phyloP scores from a whole-genome alignment of 805 yeast genomes.

The Saturnispora gosingensis region DNA sequence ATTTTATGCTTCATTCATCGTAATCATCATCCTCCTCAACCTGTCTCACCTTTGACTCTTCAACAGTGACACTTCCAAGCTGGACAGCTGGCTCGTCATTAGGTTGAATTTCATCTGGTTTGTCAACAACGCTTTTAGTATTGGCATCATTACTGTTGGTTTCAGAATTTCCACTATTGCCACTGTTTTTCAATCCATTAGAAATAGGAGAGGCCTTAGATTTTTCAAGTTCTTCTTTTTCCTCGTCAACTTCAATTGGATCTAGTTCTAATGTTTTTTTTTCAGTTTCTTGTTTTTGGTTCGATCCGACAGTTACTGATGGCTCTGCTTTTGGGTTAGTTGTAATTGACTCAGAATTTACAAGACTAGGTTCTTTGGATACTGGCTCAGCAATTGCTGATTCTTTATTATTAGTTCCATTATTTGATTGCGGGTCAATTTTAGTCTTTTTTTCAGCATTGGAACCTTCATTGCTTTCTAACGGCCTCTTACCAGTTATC shows the following conservation, averaged over 20 bases:
- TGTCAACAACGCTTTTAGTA: neutral
- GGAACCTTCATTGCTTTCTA: neutral
- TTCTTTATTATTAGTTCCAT: neutral
- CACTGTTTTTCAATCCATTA: neutral
- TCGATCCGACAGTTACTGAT: constrained; percentile 2
- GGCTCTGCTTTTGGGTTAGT: neutral
- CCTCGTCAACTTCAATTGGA: constrained; percentile 27
- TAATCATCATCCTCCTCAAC: constrained; percentile 32
- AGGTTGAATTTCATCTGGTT: neutral
- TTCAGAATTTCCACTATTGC: neutral
- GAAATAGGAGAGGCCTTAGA: neutral
- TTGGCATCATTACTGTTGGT: neutral
- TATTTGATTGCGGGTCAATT: neutral
- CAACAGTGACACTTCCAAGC: neutral
- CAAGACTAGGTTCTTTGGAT: neutral
- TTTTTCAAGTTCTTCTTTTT: constrained; percentile 8
- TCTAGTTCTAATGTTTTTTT: constrained; percentile 20
- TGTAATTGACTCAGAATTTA: neutral
- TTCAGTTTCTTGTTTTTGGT: neutral
- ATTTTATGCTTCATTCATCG: constrained; percentile 21
- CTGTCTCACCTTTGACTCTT: constrained; percentile 19
- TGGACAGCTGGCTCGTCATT: constrained; percentile 1
- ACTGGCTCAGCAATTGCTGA: neutral
- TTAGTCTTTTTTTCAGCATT: constrained; percentile 4
- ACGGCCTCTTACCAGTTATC: neutral